Base-by-base conservation (phyloP, 306 rosid genomes). In the Vigna angularis region DNA sequence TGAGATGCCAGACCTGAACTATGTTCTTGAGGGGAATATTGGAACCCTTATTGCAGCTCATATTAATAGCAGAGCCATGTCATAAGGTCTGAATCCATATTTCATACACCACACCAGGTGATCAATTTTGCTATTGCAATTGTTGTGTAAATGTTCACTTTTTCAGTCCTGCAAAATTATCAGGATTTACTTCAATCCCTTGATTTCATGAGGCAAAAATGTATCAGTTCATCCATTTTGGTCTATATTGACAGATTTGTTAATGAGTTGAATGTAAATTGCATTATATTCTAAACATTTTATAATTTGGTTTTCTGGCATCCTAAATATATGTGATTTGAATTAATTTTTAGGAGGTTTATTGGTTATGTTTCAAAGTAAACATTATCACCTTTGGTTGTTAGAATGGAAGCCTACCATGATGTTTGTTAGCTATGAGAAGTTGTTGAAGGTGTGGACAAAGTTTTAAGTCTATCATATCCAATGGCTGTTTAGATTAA, bases 21-120 rank as follows among this genome's bases (percentile, higher is more conserved):
- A 89, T 76, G 85, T 93, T 52, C 74, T 93, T 82, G 87, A 89
- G 72, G 98, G 98, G 63, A 91, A 85, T 88, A 91, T 93, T 81
- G 93, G 87, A 70, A 74, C 90, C 74, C 74, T 93, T 49, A 85
- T 91, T 85, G 89, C 81, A 71, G 98, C 98, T 85, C 88, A 87
- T 82, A 68, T 91, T 34, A 83, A 77, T 78, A 13, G 48, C 24
- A 91, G 94, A 77, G 30, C 78, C 75, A 24, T 55, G 52, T 34
- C 80, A 59, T 62, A 44, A 64, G 30, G 16, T 36, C 49, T 17
- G 50, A 64, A 48, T 49, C 34, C 53, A 45, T 17, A 34, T 61
- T 47, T 9, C 58, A 30, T 10, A 12, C 11, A 2, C 14, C 58
- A 16, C 7, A 16, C 7, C 59, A 24, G 26, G 14, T 47, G 50